Percentiles rank a stretch among this genome's conserved stretches.
These are phyloP conservation scores for Trichoderma sp. DNA, from an alignment of 2,329 filamentous ascomycete genomes.

Conservation along the genomic window DNA sequence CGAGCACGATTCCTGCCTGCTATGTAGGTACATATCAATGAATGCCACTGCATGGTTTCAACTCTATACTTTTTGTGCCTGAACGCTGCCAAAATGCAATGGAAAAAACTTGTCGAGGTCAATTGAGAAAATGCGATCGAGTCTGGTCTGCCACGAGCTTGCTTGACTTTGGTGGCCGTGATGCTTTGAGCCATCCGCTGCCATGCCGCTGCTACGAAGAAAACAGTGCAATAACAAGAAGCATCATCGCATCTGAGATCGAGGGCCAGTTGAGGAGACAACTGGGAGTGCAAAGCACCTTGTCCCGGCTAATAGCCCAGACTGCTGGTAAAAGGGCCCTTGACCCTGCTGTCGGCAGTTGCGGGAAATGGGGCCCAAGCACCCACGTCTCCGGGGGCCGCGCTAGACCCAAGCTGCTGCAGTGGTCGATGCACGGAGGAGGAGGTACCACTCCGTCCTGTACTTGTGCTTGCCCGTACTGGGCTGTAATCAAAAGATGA, in stretches of 20 bases:
- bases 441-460: not conserved
- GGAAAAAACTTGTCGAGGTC: no score
- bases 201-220: no score
- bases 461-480: not conserved
- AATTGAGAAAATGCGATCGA: no score
- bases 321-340: constrained; percentile 2
- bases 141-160: no score
- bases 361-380: constrained; percentile 3
- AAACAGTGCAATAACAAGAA: no score
- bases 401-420: not conserved
- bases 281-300: not conserved
- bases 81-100: no score
- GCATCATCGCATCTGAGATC: not conserved
- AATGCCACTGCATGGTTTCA: no score
- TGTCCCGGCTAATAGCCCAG: not conserved
- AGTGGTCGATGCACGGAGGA: not conserved
- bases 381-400: not conserved
- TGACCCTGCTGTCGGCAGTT: constrained; percentile 17
- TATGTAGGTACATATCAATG: no score
- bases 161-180: not conserved
- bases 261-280: not conserved
- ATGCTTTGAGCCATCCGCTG: no score
- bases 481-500: not conserved
- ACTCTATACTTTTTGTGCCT: no score
- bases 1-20: not conserved